Evolutionary conservation across 148 eudicot genomes (phyloP).

Genomic region (Spergularia marina): DNA sequence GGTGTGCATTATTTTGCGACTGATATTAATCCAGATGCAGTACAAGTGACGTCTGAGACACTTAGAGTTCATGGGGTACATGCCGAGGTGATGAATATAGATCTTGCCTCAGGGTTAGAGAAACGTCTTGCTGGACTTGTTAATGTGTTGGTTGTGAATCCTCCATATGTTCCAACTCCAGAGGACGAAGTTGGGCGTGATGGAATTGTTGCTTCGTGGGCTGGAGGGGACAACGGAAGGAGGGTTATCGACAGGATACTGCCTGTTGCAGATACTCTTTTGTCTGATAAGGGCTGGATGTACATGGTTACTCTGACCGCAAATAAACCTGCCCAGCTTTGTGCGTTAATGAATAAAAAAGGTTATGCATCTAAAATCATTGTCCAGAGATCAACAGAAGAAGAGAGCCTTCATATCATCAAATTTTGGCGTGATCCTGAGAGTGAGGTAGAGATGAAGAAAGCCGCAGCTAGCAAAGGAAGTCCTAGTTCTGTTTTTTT

Average conservation of each 20-base stretch:
- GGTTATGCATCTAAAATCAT: slow-evolving; percentile 75
- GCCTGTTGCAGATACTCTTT: slow-evolving; percentile 69
- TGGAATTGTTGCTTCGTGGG: slow-evolving; percentile 87
- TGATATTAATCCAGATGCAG: slow-evolving; percentile 75
- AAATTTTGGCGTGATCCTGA: slow-evolving; percentile 89
- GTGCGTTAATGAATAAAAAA: slow-evolving; percentile 68
- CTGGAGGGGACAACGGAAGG: slow-evolving; percentile 93
- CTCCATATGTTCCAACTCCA: slow-evolving; percentile 97
- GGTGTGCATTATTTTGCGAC: slow-evolving; percentile 70
- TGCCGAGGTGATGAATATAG: slow-evolving; percentile 68
- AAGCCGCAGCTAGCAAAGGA: slow-evolving; percentile 20
- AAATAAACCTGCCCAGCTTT: slow-evolving; percentile 73
- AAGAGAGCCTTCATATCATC: slow-evolving; percentile 79
- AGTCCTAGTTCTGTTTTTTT: slow-evolving; percentile 40
- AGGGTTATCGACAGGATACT: slow-evolving; percentile 76
- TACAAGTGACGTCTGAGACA: slow-evolving; percentile 56
- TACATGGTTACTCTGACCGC: slow-evolving; percentile 71
- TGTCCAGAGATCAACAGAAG: slow-evolving; percentile 87
- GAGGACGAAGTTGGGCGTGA: slow-evolving; percentile 81
- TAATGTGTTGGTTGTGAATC: slow-evolving; percentile 86
- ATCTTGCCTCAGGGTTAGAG: slow-evolving; percentile 73
- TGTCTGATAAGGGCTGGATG: slow-evolving; percentile 83
- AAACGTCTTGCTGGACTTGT: slow-evolving; percentile 54
- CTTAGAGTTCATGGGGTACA: slow-evolving; percentile 73
- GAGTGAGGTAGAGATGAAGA: slow-evolving; percentile 36